phyloP scores from a whole-genome alignment of 306 rosid genomes.

The Quercus dentata region DNA sequence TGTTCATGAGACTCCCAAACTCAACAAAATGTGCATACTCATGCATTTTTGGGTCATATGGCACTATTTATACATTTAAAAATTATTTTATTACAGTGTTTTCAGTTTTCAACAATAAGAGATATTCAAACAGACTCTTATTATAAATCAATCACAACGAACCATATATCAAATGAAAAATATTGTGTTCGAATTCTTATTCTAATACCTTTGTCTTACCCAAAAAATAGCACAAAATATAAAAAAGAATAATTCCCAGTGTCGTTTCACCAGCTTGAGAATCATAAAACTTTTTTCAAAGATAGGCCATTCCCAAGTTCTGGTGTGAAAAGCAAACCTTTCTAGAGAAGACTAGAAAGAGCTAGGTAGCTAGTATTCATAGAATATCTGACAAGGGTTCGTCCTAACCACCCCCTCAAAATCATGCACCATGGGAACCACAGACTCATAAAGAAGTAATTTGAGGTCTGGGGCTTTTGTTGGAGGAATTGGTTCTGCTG shows the following conservation, averaged over 20 bases:
- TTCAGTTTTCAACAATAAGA: no score
- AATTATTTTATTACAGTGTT: no score
- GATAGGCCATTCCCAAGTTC: neutral
- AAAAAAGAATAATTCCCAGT: neutral
- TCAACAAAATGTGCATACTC: no score
- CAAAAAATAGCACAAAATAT: neutral
- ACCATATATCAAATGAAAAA: no score
- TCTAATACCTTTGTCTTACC: neutral
- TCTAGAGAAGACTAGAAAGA: neutral
- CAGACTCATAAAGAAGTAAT: neutral
- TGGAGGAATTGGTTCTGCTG: constrained; percentile 1
- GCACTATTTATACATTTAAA: no score
- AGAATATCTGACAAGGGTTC: constrained; percentile 4
- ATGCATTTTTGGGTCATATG: accelerated
- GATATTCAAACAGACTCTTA: no score
- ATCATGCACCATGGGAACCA: neutral
- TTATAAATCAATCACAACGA: no score
- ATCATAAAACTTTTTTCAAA: neutral
- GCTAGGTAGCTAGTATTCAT: neutral
- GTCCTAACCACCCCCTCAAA: neutral
- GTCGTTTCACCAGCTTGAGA: neutral
- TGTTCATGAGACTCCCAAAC: no score
- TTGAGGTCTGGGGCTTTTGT: neutral
- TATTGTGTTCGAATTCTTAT: no score
- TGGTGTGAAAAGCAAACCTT: neutral